Conservation (phyloP, 2,329 filamentous ascomycete species). For the Colletotrichum limetticola region DNA sequence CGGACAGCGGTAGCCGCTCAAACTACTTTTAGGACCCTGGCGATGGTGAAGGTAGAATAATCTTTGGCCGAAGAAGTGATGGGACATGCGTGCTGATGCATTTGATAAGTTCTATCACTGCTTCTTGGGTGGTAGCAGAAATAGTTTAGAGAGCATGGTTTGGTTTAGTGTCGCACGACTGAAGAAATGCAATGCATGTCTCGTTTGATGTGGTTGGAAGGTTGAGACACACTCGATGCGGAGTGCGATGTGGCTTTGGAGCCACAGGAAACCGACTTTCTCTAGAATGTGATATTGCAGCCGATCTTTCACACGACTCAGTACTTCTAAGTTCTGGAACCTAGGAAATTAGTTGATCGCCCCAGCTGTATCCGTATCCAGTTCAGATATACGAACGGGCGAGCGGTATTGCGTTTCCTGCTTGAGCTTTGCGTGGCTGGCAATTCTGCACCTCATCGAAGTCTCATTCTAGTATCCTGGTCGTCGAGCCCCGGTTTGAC, state of each 20-base stretch:
- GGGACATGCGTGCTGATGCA: neutral
- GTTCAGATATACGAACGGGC: neutral
- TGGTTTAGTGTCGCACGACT: conserved; percentile 18
- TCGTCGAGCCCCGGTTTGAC: neutral
- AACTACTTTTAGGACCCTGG: neutral
- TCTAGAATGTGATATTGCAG: neutral
- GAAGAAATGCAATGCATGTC: neutral
- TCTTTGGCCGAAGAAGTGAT: neutral
- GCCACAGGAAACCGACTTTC: neutral
- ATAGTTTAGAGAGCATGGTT: conserved; percentile 2
- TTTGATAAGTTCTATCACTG: neutral
- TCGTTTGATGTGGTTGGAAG: conserved; percentile 1
- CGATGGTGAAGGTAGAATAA: neutral
- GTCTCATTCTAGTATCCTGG: conserved; percentile 14
- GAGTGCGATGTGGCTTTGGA: neutral
- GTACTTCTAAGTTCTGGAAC: neutral
- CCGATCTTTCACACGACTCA: neutral
- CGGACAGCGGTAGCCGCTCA: neutral
- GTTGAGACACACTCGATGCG: neutral
- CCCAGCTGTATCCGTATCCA: neutral
- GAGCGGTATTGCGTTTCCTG: neutral
- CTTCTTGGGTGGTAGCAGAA: neutral
- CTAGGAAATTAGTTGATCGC: neutral
- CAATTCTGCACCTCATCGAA: neutral
- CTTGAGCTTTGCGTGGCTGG: neutral